Evolutionary conservation across 1,284 basidiomycete species (phyloP).

Genomic region (Cryptococcus maquisensis): DNA sequence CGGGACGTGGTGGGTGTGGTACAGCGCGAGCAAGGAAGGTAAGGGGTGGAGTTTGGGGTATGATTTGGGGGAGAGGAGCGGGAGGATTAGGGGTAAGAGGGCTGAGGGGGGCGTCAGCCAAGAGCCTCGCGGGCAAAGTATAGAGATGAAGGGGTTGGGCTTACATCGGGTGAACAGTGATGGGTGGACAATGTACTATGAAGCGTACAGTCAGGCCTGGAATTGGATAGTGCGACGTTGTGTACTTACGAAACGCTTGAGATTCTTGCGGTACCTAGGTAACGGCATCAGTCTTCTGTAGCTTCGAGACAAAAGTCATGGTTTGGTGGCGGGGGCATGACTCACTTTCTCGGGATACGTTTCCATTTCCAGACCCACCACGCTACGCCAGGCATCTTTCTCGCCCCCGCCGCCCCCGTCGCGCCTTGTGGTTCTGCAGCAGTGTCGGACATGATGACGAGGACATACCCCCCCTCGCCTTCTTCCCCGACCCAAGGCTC

Average conservation of each 20-base stretch:
- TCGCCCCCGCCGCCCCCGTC: no score
- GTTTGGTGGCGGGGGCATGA: no score
- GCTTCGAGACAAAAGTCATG: no score
- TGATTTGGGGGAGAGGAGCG: conserved; percentile 40
- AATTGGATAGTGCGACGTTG: background rate
- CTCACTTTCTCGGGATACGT: conserved; percentile 35
- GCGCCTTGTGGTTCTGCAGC: no score
- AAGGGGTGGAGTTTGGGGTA: conserved; percentile 37
- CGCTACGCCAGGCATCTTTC: conserved; percentile 27
- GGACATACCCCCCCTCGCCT: conserved; percentile 31
- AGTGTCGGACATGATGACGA: conserved; percentile 32
- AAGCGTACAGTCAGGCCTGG: background rate
- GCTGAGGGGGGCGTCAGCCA: conserved; percentile 12
- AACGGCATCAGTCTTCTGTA: no score
- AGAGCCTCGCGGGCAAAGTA: background rate
- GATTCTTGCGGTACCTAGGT: conserved; percentile 38
- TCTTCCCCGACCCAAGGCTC: conserved; percentile 41
- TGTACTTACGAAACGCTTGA: conserved; percentile 33
- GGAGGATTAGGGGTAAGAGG: conserved; percentile 31
- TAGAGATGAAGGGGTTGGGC: conserved; percentile 2
- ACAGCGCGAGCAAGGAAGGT: conserved; percentile 26
- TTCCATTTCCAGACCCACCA: conserved; percentile 41
- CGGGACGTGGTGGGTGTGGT: conserved; percentile 19
- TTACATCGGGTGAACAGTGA: conserved; percentile 32
- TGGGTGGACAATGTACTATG: conserved; percentile 40